phyloP scores from a whole-genome alignment of 2,329 filamentous ascomycete species.

The Cercospora sesami region DNA sequence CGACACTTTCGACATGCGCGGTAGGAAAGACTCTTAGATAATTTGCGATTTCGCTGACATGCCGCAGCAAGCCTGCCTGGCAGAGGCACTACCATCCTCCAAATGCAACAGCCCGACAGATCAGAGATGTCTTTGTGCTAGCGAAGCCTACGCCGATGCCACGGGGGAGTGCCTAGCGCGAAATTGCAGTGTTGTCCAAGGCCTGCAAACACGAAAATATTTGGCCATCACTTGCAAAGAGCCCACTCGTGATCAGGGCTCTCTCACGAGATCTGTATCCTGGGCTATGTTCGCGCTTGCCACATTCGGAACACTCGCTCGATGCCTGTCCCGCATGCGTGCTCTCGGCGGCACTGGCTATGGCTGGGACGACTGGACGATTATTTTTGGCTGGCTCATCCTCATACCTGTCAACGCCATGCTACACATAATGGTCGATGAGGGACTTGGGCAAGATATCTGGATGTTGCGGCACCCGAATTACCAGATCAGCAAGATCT shows the following conservation, averaged over 20 bases:
- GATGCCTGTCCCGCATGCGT: slow-evolving; percentile 20
- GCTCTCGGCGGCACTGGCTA: slow-evolving; percentile 22
- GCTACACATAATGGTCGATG: slow-evolving; percentile 17
- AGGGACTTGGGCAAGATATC: slow-evolving; percentile 26
- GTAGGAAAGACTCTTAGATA: slow-evolving; percentile 9
- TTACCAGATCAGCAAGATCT: slow-evolving; percentile 18
- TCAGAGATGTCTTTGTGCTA: slow-evolving; percentile 19
- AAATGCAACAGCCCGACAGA: slow-evolving; percentile 17
- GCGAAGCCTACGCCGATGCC: slow-evolving; percentile 5
- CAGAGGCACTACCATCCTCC: slow-evolving; percentile 11
- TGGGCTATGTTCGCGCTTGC: slow-evolving; percentile 26
- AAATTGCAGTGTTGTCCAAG: slow-evolving; percentile 22
- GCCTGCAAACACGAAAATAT: slow-evolving; percentile 17
- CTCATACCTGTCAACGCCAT: slow-evolving; percentile 18
- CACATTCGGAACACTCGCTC: slow-evolving; percentile 11
- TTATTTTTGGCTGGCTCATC: slow-evolving; percentile 18
- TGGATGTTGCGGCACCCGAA: slow-evolving; percentile 20
- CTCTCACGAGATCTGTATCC: slow-evolving; percentile 7
- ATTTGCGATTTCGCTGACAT: not conserved
- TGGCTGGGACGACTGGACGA: slow-evolving; percentile 23
- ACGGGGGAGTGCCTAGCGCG: slow-evolving; percentile 16
- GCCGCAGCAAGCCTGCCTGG: slow-evolving; percentile 16
- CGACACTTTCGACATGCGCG: slow-evolving; percentile 21
- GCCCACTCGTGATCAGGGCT: slow-evolving; percentile 19
- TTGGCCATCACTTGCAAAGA: slow-evolving; percentile 22